Evolutionary conservation across 768 basidiomycete species (phyloP).

Genomic region (Kwoniella dejecticola): DNA sequence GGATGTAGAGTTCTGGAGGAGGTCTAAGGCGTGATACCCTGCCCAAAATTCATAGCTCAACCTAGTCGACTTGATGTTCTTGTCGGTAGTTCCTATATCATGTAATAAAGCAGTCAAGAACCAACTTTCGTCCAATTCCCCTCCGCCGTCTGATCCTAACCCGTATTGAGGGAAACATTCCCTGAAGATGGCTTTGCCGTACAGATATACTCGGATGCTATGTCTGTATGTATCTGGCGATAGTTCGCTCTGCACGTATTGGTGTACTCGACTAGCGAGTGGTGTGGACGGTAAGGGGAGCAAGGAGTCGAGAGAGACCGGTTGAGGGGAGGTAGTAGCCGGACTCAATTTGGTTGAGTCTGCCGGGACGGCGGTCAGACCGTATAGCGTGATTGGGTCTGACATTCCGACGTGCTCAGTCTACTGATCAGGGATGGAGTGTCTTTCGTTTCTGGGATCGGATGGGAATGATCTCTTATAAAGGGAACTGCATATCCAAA

Average conservation of each 20-base stretch:
- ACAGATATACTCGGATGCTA: slow-evolving; percentile 25
- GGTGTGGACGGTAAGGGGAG: slow-evolving; percentile 21
- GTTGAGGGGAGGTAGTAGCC: slow-evolving; percentile 8
- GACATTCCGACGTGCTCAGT: no score
- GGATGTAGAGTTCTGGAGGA: slow-evolving; percentile 13
- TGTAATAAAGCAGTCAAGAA: slow-evolving; percentile 32
- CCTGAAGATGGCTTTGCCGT: slow-evolving; percentile 27
- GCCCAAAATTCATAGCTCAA: slow-evolving; percentile 34
- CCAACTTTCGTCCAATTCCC: slow-evolving; percentile 29
- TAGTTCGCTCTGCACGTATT: slow-evolving; percentile 15
- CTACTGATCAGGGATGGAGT: no score
- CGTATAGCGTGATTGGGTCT: slow-evolving; percentile 5
- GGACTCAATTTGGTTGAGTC: background rate
- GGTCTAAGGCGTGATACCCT: slow-evolving; percentile 21
- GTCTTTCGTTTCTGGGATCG: no score
- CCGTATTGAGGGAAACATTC: slow-evolving; percentile 22
- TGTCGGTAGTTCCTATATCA: slow-evolving; percentile 27
- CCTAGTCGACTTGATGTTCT: background rate
- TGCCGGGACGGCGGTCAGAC: slow-evolving; percentile 25
- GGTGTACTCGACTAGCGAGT: slow-evolving; percentile 11
- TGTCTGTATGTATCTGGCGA: slow-evolving; percentile 25
- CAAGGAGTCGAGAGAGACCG: background rate
- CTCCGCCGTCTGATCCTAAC: background rate
- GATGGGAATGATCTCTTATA: no score
- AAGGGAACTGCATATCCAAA: no score